phyloP scores from a whole-genome alignment of 2,329 filamentous ascomycete species.

The Trichoderma arundinaceum region DNA sequence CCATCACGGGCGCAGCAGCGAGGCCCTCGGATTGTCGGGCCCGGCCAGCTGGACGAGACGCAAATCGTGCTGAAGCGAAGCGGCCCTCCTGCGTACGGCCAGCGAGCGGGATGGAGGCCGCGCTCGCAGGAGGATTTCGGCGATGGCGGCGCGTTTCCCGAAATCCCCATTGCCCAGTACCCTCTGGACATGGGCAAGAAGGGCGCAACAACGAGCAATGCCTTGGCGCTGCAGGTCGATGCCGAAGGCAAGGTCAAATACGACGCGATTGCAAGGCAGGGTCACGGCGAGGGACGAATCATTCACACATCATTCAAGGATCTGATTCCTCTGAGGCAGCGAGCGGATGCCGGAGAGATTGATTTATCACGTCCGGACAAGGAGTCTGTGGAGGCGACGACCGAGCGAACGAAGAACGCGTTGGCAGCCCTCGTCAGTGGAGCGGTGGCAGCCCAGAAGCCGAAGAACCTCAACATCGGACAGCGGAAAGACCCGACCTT shows the following conservation, averaged over 20 bases:
- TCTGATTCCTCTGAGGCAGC: constrained; percentile 89
- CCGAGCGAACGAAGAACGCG: constrained; percentile 86
- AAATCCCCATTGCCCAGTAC: constrained; percentile 92
- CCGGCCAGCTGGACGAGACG: constrained; percentile 79
- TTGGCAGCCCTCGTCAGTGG: constrained; percentile 81
- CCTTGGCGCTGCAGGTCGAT: constrained; percentile 90
- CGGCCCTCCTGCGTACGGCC: constrained; percentile 86
- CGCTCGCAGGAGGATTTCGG: constrained; percentile 89
- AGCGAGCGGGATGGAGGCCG: constrained; percentile 88
- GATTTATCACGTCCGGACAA: constrained; percentile 82
- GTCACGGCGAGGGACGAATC: constrained; percentile 81
- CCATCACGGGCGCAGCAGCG: constrained; percentile 73
- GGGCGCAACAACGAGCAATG: constrained; percentile 74
- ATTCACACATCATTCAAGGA: constrained; percentile 97
- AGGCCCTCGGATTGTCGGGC: constrained; percentile 81
- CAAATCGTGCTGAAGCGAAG: constrained; percentile 83
- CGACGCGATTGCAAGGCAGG: constrained; percentile 89
- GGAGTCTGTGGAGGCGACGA: constrained; percentile 82
- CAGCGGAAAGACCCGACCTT: constrained; percentile 85
- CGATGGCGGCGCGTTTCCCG: constrained; percentile 94
- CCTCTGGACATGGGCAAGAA: constrained; percentile 94
- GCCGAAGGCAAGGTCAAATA: constrained; percentile 93
- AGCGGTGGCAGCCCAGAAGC: constrained; percentile 89
- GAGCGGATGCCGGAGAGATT: constrained; percentile 90
- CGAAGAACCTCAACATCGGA: constrained; percentile 90